Evolutionary conservation across 352 stramenopile species (phyloP).

Genomic region (Globisporangium nunn): DNA sequence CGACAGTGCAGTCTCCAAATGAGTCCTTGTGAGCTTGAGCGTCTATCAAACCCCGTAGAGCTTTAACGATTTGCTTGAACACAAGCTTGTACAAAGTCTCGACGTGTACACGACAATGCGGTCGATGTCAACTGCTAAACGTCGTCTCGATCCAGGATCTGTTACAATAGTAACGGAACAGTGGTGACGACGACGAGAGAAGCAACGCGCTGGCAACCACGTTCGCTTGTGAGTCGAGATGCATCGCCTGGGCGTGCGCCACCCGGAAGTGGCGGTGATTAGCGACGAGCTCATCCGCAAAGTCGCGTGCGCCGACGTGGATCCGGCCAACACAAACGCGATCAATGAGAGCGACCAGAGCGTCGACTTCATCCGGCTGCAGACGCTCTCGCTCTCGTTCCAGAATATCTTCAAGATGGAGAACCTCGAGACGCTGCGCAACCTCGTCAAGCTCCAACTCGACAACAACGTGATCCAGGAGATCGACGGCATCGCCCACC

Average conservation of each 20-base stretch:
- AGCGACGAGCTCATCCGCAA: slow-evolving; percentile 77
- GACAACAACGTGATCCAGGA: slow-evolving; percentile 94
- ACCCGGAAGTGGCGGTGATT: slow-evolving; percentile 74
- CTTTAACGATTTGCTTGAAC: neutral
- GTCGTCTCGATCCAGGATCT: too few relatives aligned
- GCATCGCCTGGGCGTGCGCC: slow-evolving; percentile 66
- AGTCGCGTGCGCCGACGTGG: slow-evolving; percentile 44
- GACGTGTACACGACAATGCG: too few relatives aligned
- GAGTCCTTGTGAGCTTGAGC: slow-evolving; percentile 2
- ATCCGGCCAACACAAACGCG: slow-evolving; percentile 61
- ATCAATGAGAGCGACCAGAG: slow-evolving; percentile 55
- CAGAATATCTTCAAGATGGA: slow-evolving; percentile 93
- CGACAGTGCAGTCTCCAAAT: neutral
- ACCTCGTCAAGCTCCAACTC: slow-evolving; percentile 88
- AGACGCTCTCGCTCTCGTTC: slow-evolving; percentile 87
- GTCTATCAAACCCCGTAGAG: neutral
- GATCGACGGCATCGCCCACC: slow-evolving; percentile 82
- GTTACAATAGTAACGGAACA: neutral
- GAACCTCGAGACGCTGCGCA: slow-evolving; percentile 88
- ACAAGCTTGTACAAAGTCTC: neutral
- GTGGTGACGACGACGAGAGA: neutral
- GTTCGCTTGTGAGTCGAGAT: slow-evolving; percentile 20
- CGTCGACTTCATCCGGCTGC: slow-evolving; percentile 70
- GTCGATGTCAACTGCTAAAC: too few relatives aligned
- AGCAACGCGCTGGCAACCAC: too few relatives aligned